A percentile compares a stretch with the other conserved stretches of the same genome.
Evolutionary conservation across 495 filamentous ascomycete species (phyloP).

Genomic region (Aspergillus affinis): DNA sequence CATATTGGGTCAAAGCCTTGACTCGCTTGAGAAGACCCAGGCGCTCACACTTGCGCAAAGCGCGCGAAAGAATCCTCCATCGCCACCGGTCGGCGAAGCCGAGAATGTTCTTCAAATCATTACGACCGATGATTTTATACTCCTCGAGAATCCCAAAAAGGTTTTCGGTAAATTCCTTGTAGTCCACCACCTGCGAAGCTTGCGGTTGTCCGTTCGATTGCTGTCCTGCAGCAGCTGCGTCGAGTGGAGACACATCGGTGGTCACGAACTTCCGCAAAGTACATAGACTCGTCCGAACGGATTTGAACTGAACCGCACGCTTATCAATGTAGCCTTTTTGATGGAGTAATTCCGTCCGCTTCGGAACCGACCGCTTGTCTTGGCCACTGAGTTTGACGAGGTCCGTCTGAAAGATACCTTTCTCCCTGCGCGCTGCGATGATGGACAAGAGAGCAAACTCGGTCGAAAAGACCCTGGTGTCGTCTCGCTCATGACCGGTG

Average conservation of each 20-base stretch:
- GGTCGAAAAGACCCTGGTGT: slow-evolving; percentile 59
- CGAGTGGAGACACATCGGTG: slow-evolving; percentile 3
- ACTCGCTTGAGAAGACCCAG: slow-evolving; percentile 70
- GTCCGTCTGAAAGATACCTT: slow-evolving; percentile 78
- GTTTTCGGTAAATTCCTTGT: slow-evolving; percentile 40
- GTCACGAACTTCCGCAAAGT: slow-evolving; percentile 62
- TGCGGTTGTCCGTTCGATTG: neutral
- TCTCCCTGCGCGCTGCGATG: slow-evolving; percentile 67
- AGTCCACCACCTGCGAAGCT: slow-evolving; percentile 35
- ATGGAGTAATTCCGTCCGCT: slow-evolving; percentile 71
- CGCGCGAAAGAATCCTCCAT: slow-evolving; percentile 66
- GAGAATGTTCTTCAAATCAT: slow-evolving; percentile 64
- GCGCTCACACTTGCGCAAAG: slow-evolving; percentile 65
- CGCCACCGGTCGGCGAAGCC: slow-evolving; percentile 60
- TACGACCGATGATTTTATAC: slow-evolving; percentile 47
- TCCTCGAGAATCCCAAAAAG: slow-evolving; percentile 50
- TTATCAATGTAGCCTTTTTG: slow-evolving; percentile 86
- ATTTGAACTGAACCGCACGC: slow-evolving; percentile 60
- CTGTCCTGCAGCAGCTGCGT: neutral
- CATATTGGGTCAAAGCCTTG: slow-evolving; percentile 54
- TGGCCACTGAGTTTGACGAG: slow-evolving; percentile 75
- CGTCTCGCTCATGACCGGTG: slow-evolving; percentile 76
- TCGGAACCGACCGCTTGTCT: slow-evolving; percentile 85
- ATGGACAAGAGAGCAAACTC: slow-evolving; percentile 78
- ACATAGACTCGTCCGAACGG: slow-evolving; percentile 65